Evolutionary conservation across 148 eudicot genomes (phyloP).

Genomic region (Diospyros lotus): DNA sequence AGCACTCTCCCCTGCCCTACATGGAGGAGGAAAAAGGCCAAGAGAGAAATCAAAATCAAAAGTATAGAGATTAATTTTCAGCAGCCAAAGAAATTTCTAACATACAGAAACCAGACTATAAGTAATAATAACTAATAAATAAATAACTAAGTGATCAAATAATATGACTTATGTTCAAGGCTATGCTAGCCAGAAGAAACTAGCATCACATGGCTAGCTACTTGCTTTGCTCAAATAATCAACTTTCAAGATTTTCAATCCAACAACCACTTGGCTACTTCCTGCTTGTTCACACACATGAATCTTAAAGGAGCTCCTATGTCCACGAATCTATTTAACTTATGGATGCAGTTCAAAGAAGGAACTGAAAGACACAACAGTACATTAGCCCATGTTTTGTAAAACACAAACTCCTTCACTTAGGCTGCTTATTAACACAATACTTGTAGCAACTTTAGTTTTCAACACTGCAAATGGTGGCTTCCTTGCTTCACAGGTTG

Average conservation of each 20-base stretch:
- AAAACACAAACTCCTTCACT: background rate
- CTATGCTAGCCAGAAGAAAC: background rate
- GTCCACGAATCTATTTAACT: background rate
- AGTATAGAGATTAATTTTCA: conserved; percentile 5
- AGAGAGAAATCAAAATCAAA: background rate
- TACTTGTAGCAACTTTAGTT: background rate
- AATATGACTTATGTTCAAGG: background rate
- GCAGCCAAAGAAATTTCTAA: conserved; percentile 10
- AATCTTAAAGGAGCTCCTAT: background rate
- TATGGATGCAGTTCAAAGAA: background rate
- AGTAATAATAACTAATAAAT: background rate
- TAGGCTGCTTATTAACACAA: background rate
- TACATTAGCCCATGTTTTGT: background rate
- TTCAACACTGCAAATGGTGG: background rate
- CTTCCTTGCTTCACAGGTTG: background rate
- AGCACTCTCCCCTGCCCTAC: conserved; percentile 94
- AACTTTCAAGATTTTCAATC: background rate
- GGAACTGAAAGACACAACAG: background rate
- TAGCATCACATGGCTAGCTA: background rate
- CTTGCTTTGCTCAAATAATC: background rate
- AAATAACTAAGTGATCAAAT: background rate
- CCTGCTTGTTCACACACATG: background rate
- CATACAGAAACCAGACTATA: background rate
- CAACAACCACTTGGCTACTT: background rate
- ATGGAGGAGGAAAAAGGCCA: conserved; percentile 3